Percentiles rank a stretch among this genome's conserved stretches.
phyloP scores from a whole-genome alignment of 805 yeast genomes.

The Spathaspora hagerdaliae region DNA sequence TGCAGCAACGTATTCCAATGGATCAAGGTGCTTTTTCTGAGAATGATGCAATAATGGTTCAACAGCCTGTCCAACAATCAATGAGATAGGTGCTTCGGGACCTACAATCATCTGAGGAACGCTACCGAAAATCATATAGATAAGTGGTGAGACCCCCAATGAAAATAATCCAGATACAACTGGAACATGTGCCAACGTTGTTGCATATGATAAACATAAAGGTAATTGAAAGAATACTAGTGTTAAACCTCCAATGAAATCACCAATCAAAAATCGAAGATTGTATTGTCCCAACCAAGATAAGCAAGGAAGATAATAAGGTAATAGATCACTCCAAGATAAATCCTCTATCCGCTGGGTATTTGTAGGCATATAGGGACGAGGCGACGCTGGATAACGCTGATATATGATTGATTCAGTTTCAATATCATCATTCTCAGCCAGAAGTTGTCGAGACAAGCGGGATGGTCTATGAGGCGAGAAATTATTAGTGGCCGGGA shows the following conservation, averaged over 20 bases:
- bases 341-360: slow-evolving; percentile 17
- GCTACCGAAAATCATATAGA: slow-evolving; percentile 39
- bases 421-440: slow-evolving; percentile 2
- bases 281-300: slow-evolving; percentile 62
- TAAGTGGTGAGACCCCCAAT: slow-evolving; percentile 36
- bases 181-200: slow-evolving; percentile 41
- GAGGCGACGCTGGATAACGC: not conserved
- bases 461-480: not conserved
- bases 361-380: slow-evolving; percentile 18
- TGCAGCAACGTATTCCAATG: slow-evolving; percentile 57
- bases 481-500: not conserved
- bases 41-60: slow-evolving; percentile 39
- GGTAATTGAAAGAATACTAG: slow-evolving; percentile 92
- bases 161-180: slow-evolving; percentile 37
- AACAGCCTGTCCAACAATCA: slow-evolving; percentile 44
- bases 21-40: slow-evolving; percentile 25
- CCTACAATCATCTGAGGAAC: slow-evolving; percentile 47
- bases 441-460: not conserved
- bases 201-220: slow-evolving; percentile 49
- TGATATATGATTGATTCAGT: slow-evolving; percentile 6
- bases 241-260: slow-evolving; percentile 79
- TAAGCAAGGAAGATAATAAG: slow-evolving; percentile 64
- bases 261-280: slow-evolving; percentile 44
- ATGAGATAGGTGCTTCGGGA: slow-evolving; percentile 43
- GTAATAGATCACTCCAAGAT: slow-evolving; percentile 34